Conservation (phyloP, 2,329 filamentous ascomycete species). For the Cadophora gregata region DNA sequence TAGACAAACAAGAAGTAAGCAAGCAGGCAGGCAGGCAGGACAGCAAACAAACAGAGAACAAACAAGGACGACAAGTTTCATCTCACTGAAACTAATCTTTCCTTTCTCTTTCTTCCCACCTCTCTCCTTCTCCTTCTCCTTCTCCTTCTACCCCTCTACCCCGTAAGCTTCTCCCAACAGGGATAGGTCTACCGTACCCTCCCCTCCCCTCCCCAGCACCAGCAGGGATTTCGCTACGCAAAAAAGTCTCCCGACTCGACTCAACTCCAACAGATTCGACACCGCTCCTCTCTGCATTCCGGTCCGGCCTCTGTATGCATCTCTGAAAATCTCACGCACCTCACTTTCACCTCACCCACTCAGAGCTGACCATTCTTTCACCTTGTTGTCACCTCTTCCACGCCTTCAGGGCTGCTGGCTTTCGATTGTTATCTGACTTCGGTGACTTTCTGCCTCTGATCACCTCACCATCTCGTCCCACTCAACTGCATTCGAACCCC, state of each 20-base stretch:
- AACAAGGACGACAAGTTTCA: not conserved
- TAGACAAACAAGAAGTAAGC: not conserved
- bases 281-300: slow-evolving; percentile 7
- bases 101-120: not conserved
- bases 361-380: not conserved
- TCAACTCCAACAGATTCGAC: slow-evolving; percentile 1
- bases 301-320: not conserved
- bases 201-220: not conserved
- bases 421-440: not conserved
- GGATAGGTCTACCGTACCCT: not conserved
- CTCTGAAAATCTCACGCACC: not conserved
- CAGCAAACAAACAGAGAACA: not conserved
- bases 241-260: slow-evolving; percentile 11
- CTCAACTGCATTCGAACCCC: slow-evolving; percentile 12
- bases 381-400: not conserved
- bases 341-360: not conserved
- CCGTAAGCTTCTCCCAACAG: not conserved
- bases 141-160: not conserved
- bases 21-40: not conserved
- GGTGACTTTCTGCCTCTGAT: not conserved
- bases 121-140: not conserved
- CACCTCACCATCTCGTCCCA: slow-evolving; percentile 5
- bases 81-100: not conserved
- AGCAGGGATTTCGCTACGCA: slow-evolving; percentile 8
- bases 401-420: not conserved